A percentile compares a stretch with the other conserved stretches of the same genome.
Conservation (phyloP, 2,329 filamentous ascomycete genomes). For the Didymella lethalis region DNA sequence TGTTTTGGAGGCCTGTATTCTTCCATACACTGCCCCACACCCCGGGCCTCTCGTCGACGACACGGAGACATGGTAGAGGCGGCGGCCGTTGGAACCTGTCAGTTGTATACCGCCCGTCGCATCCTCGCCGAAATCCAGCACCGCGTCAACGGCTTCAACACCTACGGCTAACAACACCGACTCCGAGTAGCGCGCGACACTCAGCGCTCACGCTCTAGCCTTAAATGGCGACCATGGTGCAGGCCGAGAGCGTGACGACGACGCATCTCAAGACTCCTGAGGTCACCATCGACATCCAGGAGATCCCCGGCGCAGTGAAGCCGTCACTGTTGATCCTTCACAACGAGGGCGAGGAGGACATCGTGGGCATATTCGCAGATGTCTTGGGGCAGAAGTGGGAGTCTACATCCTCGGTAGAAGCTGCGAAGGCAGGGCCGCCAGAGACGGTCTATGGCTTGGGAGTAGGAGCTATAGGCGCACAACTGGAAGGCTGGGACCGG, state of each 20-base stretch:
- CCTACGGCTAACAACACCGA: slow-evolving; percentile 47
- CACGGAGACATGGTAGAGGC: slow-evolving; percentile 50
- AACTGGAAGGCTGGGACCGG: slow-evolving; percentile 65
- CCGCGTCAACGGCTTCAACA: slow-evolving; percentile 55
- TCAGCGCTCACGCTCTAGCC: slow-evolving; percentile 27
- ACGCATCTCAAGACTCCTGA: slow-evolving; percentile 42
- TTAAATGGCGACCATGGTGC: slow-evolving; percentile 51
- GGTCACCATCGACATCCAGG: slow-evolving; percentile 46
- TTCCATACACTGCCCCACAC: slow-evolving; percentile 39
- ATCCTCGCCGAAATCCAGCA: slow-evolving; percentile 50
- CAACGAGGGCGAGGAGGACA: slow-evolving; percentile 73
- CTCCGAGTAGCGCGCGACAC: slow-evolving; percentile 24
- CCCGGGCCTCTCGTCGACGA: slow-evolving; percentile 32
- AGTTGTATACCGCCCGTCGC: slow-evolving; percentile 51
- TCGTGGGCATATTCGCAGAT: slow-evolving; percentile 78
- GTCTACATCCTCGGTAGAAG: slow-evolving; percentile 64
- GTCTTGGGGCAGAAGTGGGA: slow-evolving; percentile 77
- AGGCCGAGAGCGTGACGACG: slow-evolving; percentile 43
- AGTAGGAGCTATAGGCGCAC: slow-evolving; percentile 63
- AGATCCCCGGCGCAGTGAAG: slow-evolving; percentile 41
- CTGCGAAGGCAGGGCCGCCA: slow-evolving; percentile 63
- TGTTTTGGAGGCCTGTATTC: slow-evolving; percentile 37
- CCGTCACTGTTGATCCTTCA: slow-evolving; percentile 66
- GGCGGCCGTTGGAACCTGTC: slow-evolving; percentile 39
- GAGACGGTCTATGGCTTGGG: slow-evolving; percentile 74